Evolutionary conservation across 352 stramenopile species (phyloP), one percentile per base, ranked within the genome.

Genomic region (Pythium grandisporangium): DNA sequence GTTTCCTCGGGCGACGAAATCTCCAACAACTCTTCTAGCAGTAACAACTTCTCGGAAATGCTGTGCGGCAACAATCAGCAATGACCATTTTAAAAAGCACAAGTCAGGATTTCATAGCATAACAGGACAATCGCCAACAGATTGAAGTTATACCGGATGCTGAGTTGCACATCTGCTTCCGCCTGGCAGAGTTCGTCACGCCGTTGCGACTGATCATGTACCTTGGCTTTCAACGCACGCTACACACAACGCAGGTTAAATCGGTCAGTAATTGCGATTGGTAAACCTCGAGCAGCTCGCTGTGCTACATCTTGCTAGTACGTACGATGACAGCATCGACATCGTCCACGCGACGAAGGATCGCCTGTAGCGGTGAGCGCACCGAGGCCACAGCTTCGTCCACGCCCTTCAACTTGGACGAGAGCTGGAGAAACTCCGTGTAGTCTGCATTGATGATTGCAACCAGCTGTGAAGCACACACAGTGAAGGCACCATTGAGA

Each of bases 381-480:
- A 94, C 70, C 10, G 76, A 87, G 8, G 75, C 83, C 14, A 92
- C 79, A 17, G 81, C 77, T 45, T 87, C 81, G 40, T 94, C 80
- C 22, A 94, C 78, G 17, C 76, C 81, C 49, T 90, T 89, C 22
- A 94, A 66, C 54, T 80, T 84, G 35, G 77, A 84, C 30, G 81
- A 94, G 36, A 94, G 71, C 63, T 94, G 81, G 30, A 94, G 61
- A 45, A 94, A 94, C 63, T 94, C 81, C 36, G 76, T 66, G 46
- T 94, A 94, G 58, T 94, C 81, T 29, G 90, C 66, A 43, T 94
- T 89, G 62, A 94, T 94, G 53, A 94, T 91, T 30, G 76, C 69
- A 12, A 94, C 81, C 23, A 94, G 66, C 63, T 84, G 43, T 8
- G 19, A n/a, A n/a, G n/a, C n/a, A n/a, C n/a, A n/a, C n/a, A n/a